Base-by-base conservation (phyloP, 1,284 basidiomycete species). In the Cerioporus squamosus region DNA sequence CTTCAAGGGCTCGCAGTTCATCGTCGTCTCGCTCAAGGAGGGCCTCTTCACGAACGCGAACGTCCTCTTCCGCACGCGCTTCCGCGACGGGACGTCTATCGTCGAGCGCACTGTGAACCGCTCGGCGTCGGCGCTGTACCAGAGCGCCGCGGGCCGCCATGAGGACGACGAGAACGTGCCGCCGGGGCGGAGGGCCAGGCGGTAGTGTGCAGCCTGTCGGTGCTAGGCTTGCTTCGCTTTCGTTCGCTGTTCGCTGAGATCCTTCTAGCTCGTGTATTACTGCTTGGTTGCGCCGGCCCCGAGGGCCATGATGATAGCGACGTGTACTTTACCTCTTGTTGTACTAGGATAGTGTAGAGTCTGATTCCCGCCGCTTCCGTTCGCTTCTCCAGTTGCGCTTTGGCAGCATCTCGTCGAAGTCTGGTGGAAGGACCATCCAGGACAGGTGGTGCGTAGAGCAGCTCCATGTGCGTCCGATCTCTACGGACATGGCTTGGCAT, bases 1-100 rank as follows among this genome's bases (percentile, higher is more conserved):
- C n/a, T 99, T 99, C 84, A 94, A 94, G 75, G 97, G 97, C 46
- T 92, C 91, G 18, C 97, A 98, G 73, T 98, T 99, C 76, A 98
- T 98, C 70, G 97, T 99, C 49, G 97, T 99, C 53, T 95, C 91
- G 40, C 81, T 99, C 60, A 99, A 99, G 76, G 97, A 99, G 70
- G 97, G 97, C 3, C 79, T 97, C 53, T 99, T 99, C 78, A 96
- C 94, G 12, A 98, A 99, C 69, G 97, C 97, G 24, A 99, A 98
- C 68, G 96, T 98, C 18, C 79, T 99, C 48, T 99, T 98, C 83
- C 84, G 90, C 47, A 94, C 97, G 26, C 81, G 91, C 59, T 97
- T 98, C 80, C 81, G 94, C 45, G 95, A 98, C 70, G 95, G 95
- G 5, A 97, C 95, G 5, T 93, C 90, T 51, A 82, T 97, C 47